Percentiles rank a stretch among this genome's conserved stretches.
Evolutionary conservation across 2,329 filamentous ascomycete species (phyloP).

Genomic region (Microascus cirrosus): DNA sequence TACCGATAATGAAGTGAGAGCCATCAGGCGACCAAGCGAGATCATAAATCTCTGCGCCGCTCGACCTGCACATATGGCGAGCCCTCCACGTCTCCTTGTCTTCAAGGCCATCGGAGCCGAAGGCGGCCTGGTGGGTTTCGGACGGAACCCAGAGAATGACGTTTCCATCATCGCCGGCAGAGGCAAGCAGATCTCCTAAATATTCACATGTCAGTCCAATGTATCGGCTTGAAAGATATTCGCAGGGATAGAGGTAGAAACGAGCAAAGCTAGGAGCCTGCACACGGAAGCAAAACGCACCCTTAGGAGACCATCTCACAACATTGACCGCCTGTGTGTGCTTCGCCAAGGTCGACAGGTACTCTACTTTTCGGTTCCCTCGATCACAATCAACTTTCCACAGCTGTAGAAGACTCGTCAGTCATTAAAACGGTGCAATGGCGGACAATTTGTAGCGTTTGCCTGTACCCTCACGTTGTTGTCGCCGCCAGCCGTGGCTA

Average conservation of each 20-base stretch:
- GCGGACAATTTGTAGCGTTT: not conserved
- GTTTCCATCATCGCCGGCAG: constrained; percentile 94
- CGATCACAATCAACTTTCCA: constrained; percentile 84
- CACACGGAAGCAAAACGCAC: constrained; percentile 33
- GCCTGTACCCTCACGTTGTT: constrained; percentile 78
- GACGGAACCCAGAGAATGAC: constrained; percentile 92
- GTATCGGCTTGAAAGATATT: not conserved
- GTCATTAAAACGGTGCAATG: not conserved
- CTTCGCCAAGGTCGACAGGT: constrained; percentile 81
- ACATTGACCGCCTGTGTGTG: constrained; percentile 98
- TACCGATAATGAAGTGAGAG: constrained; percentile 91
- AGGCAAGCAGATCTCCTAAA: constrained; percentile 81
- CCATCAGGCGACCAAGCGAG: constrained; percentile 98
- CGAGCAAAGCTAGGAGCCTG: not conserved
- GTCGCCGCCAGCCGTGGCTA: constrained; percentile 91
- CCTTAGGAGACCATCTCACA: constrained; percentile 88
- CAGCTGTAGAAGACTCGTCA: constrained; percentile 39
- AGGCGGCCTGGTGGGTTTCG: constrained; percentile 55
- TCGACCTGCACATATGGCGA: constrained; percentile 95
- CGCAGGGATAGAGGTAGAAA: no score
- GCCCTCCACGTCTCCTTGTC: constrained; percentile 96
- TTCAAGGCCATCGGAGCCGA: constrained; percentile 77
- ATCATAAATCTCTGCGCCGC: constrained; percentile 94
- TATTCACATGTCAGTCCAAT: not conserved
- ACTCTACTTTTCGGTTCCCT: constrained; percentile 80